phyloP scores from a whole-genome alignment of 176 grass and related monocot species.

The Lolium perenne region DNA sequence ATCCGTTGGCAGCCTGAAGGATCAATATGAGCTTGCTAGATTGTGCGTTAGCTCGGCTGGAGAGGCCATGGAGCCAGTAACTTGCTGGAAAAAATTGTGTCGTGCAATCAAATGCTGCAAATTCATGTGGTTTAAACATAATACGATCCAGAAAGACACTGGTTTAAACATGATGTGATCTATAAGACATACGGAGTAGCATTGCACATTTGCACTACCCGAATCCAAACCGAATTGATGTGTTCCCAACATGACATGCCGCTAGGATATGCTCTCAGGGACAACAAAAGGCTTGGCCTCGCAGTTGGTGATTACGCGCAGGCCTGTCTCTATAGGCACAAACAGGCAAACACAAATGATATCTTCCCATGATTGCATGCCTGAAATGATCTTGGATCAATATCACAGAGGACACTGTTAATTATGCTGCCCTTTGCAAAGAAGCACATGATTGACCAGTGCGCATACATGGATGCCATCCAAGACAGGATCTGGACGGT shows the following conservation, averaged over 20 bases:
- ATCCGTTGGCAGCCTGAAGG: no score
- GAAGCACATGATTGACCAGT: background rate
- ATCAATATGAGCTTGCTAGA: no score
- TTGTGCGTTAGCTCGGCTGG: no score
- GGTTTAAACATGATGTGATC: background rate
- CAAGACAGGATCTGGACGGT: background rate
- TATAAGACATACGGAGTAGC: background rate
- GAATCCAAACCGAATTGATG: background rate
- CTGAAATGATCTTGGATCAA: background rate
- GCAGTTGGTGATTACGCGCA: background rate
- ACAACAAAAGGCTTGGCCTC: background rate
- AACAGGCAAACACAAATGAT: conserved; percentile 8
- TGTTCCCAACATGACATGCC: background rate
- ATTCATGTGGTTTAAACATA: no score
- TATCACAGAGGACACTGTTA: background rate
- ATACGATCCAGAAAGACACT: background rate
- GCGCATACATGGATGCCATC: background rate
- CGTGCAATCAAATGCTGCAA: no score
- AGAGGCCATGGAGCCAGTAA: no score
- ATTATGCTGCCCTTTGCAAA: background rate
- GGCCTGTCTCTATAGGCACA: background rate
- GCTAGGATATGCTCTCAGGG: background rate
- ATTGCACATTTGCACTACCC: background rate
- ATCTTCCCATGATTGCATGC: background rate
- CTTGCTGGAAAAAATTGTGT: no score